phyloP scores from a whole-genome alignment of 192 early-diverging fungal species.

The Spinellus fusiger region DNA sequence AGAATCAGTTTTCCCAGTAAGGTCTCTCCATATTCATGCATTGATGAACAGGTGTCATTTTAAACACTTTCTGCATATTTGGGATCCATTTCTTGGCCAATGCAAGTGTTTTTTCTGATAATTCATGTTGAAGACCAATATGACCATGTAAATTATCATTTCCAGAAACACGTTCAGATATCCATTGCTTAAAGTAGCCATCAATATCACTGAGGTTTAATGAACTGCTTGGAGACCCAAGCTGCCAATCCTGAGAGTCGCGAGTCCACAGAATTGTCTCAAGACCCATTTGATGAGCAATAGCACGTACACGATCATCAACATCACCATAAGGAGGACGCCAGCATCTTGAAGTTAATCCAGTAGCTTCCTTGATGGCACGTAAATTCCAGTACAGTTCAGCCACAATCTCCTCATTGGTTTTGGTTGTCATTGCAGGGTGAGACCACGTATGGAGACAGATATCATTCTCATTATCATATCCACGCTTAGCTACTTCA shows the following conservation, averaged over 20 bases:
- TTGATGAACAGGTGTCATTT: conserved; percentile 28
- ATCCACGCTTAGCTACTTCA: conserved; percentile 13
- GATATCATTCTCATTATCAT: conserved; percentile 44
- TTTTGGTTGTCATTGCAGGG: conserved; percentile 37
- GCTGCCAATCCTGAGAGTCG: conserved; percentile 36
- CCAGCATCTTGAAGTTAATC: conserved; percentile 40
- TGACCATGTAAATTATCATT: conserved; percentile 25
- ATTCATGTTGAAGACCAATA: conserved; percentile 40
- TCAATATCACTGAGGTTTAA: conserved; percentile 17
- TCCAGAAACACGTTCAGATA: not conserved
- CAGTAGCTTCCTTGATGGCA: conserved; percentile 41
- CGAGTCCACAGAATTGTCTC: conserved; percentile 21
- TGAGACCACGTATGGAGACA: conserved; percentile 62
- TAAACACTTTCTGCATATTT: conserved; percentile 25
- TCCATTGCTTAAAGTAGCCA: conserved; percentile 15
- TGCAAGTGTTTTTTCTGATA: conserved; percentile 27
- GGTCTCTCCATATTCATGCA: conserved; percentile 34
- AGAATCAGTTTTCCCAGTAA: conserved; percentile 37
- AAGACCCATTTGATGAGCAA: conserved; percentile 50
- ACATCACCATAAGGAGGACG: conserved; percentile 71
- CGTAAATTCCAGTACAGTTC: conserved; percentile 37
- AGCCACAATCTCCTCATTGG: conserved; percentile 41
- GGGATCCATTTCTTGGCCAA: conserved; percentile 40
- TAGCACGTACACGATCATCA: conserved; percentile 65
- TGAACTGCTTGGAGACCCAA: conserved; percentile 21